Evolutionary conservation across 768 basidiomycete genomes (phyloP), one percentile per base, ranked within the genome.

Genomic region (Mycena vulgaris): DNA sequence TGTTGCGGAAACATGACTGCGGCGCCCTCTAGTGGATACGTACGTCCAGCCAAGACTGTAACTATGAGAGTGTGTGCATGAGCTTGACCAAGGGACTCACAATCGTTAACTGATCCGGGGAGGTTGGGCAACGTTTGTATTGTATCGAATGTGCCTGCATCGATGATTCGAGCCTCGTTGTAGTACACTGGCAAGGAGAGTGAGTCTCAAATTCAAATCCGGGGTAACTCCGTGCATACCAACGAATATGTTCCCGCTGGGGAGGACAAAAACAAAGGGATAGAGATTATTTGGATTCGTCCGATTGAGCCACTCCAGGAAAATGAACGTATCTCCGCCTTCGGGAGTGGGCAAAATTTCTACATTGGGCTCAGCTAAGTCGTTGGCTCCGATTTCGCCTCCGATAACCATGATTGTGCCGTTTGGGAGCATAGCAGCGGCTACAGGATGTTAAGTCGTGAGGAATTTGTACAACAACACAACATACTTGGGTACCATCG

Each of bases 211-310:
- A 21, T 27, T 53, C 42, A 59, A 40, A 14, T 17, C 39, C 19
- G 21, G 23, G 17, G 30, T n/a, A 6, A 7, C 21, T 40, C 37
- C 13, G 80, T 88, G 59, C 59, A n/a, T n/a, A 92, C 93, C 91
- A 45, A 92, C 85, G 77, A 95, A 94, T 74, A 95, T 80, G 37
- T 86, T 85, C 2, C 88, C 88, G 51, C 90, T 90, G 0, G 94
- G 93, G 19, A 95, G 85, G 9, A 94, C 85, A 61, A 91, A 78
- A 35, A 95, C 80, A 83, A 93, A 95, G 0, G 94, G 93, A 74
- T 95, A 95, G 56, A 95, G 78, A 74, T 94, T 94, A 75, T 93
- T 89, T 0, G 94, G 94, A 75, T 95, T 90, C 6, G 94, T 94
- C 28, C 92, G 85, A 35, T 82, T 77, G 35, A 95, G 82, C 83